phyloP scores from a whole-genome alignment of 164 flowering plant genomes.

The Stephania japonica region DNA sequence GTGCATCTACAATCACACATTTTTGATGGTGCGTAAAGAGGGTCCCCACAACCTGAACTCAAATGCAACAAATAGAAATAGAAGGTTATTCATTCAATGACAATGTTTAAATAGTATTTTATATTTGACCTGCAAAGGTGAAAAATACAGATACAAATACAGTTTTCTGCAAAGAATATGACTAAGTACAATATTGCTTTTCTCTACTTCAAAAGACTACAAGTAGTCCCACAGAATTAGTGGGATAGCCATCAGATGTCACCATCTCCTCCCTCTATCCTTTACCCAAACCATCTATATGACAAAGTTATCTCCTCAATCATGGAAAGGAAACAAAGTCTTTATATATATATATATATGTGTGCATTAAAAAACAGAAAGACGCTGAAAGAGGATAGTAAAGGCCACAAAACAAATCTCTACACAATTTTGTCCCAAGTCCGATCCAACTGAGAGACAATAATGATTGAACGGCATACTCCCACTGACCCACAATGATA shows the following conservation, averaged over 20 bases:
- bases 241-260: background rate
- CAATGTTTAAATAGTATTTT: background rate
- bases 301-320: background rate
- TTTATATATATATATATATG: no score
- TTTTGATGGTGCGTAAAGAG: constrained; percentile 86
- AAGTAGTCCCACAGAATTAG: background rate
- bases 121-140: background rate
- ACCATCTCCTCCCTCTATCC: background rate
- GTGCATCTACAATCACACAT: constrained; percentile 80
- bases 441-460: no score
- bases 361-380: background rate
- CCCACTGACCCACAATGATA: no score
- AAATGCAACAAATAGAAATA: constrained; percentile 5
- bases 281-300: background rate
- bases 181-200: no score
- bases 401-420: background rate
- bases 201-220: no score
- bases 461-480: no score
- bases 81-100: background rate
- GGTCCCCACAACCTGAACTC: constrained; percentile 67
- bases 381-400: background rate
- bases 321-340: background rate
- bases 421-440: no score
- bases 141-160: no score
- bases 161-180: no score